Evolutionary conservation across 345 rosid species (phyloP), one percentile per base, ranked within the genome.

Genomic region (Noccaea bulbosa): DNA sequence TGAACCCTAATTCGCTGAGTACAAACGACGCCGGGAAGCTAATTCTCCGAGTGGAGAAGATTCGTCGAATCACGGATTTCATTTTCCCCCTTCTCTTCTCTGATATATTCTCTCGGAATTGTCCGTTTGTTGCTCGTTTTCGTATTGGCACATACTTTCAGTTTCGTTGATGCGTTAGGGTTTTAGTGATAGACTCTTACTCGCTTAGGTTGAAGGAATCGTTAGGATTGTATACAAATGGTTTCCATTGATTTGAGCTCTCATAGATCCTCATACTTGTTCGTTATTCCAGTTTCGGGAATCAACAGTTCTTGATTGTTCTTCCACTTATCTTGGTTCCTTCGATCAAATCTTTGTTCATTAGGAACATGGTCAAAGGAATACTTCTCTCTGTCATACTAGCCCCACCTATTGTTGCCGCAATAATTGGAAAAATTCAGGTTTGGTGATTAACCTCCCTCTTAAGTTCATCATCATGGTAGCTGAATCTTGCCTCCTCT

Each of bases 401-500:
- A 33, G 99, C 88, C 48, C 99, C 99, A 49, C 99, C 92, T 38
- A 85, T 92, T 63, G 91, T 92, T 63, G 84, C 98, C 24, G 90
- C 97, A 34, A 88, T 95, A 15, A 88, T 92, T 62, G 45, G 84
- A 51, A 88, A 92, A 68, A 93, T 91, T 17, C 96, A 95, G 93
- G 99, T 92, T 77, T 45, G 49, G 55, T 41, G 48, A 50, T 62
- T 37, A 17, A 17, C n/a, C n/a, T n/a, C n/a, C n/a, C n/a, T n/a
- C n/a, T n/a, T n/a, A 17, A 17, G 20, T 17, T 17, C 20, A 17
- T 17, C 20, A 17, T 1, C 20, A 17, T 17, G 20, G 20, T 17
- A 17, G 20, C 20, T 17, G 20, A 17, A 17, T 17, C 20, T 17
- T 17, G 20, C 20, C 20, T 17, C 20, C 20, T 17, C 20, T 17